These are phyloP conservation scores for Posidonia australis DNA, from an alignment of 106 monocot species.

Conservation along the genomic window DNA sequence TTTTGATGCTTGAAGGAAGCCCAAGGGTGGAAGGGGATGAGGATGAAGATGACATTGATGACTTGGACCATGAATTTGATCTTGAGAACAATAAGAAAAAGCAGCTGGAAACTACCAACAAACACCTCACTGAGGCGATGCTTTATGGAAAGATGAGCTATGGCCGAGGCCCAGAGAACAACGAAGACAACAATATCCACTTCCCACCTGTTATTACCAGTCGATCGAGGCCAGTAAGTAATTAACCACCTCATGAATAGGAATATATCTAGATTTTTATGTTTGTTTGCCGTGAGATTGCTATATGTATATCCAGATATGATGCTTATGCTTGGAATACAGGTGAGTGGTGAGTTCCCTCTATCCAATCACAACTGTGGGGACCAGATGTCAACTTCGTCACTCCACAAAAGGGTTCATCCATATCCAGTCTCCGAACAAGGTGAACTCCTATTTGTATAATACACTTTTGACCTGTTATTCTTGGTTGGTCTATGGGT, in stretches of 20 bases:
- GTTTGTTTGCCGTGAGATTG: neutral
- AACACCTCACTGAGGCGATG: conserved; percentile 68
- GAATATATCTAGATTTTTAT: neutral
- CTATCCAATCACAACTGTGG: conserved; percentile 35
- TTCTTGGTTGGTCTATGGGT: neutral
- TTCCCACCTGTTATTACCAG: conserved; percentile 64
- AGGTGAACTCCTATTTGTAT: conserved; percentile 21
- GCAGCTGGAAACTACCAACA: conserved; percentile 25
- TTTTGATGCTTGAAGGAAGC: conserved; percentile 38
- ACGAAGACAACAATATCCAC: conserved; percentile 32
- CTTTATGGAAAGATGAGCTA: conserved; percentile 92
- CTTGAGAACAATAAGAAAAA: conserved; percentile 45
- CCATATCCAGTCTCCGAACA: conserved; percentile 75
- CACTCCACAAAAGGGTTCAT: conserved; percentile 76
- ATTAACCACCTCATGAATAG: neutral
- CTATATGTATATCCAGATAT: neutral
- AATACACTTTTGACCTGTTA: too few species aligned
- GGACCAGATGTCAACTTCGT: conserved; percentile 35
- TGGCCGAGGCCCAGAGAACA: conserved; percentile 50
- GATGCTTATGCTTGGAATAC: neutral
- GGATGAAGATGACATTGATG: conserved; percentile 87
- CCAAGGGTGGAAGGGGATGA: conserved; percentile 92
- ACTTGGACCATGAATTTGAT: conserved; percentile 91
- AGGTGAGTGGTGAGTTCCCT: conserved; percentile 87
- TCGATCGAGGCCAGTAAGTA: conserved; percentile 51